Base-by-base conservation (phyloP, 495 filamentous ascomycete species). In the Apiosordaria backusii region DNA sequence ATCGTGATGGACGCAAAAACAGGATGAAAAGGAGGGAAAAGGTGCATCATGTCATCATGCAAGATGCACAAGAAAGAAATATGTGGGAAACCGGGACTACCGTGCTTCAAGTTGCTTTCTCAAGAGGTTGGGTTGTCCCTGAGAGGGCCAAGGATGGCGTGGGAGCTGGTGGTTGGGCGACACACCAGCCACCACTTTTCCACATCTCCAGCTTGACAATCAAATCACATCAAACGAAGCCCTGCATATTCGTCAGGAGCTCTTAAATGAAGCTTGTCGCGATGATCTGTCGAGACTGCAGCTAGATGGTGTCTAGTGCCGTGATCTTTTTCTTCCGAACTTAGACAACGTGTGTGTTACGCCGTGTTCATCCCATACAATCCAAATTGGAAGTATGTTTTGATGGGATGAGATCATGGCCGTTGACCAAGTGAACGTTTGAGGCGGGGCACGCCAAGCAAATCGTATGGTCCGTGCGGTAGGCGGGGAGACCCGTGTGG, bases 11-110 rank as follows among this genome's bases (percentile, higher is more conserved):
- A 62, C 45, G 68, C 60, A 63, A 52, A 71, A 64, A 71, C 62
- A 70, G 18, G 59, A 69, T 69, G 70, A 64, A 72, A 21, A 64
- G 63, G 57, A 64, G 53, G 65, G 24, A 66, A 61, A 60, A 66
- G 70, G 69, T 65, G 35, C 35, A 15, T 45, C 35, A 45, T 45
- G 35, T 45, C 35, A 45, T 45, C 57, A 69, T 72, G 68, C 69
- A 64, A 61, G 53, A 60, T 50, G 53, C n/a, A 57, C 26, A 45
- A 53, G 63, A 55, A 35, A 66, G 64, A 71, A 69, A 71, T 71
- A 72, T 10, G 35, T 50, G 19, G 27, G 52, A 67, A 45, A 45
- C 35, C 5, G 9, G 35, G 13, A 45, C 35, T 45, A 2, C 35
- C 35, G 35, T 45, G 35, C 35, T 45, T 45, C 35, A 45, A 10